phyloP scores from a whole-genome alignment of 2,329 filamentous ascomycete genomes.

The Lachnellula arida region DNA sequence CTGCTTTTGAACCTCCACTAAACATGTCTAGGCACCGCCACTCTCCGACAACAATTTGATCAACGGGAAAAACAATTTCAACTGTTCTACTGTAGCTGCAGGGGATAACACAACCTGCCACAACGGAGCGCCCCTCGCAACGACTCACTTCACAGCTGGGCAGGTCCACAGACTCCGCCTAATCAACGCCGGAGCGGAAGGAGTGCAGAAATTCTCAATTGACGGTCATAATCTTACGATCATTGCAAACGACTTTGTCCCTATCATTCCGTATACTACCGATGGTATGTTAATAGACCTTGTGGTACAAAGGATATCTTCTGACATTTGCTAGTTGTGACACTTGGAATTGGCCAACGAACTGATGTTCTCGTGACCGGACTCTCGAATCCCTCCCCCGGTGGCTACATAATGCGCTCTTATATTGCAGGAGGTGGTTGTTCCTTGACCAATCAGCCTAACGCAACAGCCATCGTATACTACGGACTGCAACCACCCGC shows the following conservation, averaged over 20 bases:
- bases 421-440: slow-evolving; percentile 39
- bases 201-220: slow-evolving; percentile 41
- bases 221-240: slow-evolving; percentile 51
- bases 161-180: slow-evolving; percentile 42
- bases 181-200: slow-evolving; percentile 41
- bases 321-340: slow-evolving; percentile 38
- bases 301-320: background rate
- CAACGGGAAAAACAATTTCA: slow-evolving; percentile 18
- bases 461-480: slow-evolving; percentile 57
- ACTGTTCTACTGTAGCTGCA: background rate
- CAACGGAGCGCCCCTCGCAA: slow-evolving; percentile 15
- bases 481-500: slow-evolving; percentile 37
- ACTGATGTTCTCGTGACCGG: slow-evolving; percentile 39
- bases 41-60: slow-evolving; percentile 18
- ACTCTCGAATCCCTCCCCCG: slow-evolving; percentile 34
- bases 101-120: slow-evolving; percentile 4
- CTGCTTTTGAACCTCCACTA: background rate
- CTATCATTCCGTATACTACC: slow-evolving; percentile 24
- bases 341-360: slow-evolving; percentile 53
- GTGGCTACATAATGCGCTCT: slow-evolving; percentile 51
- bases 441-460: slow-evolving; percentile 41
- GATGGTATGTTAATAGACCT: background rate
- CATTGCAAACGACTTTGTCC: slow-evolving; percentile 59
- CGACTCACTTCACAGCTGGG: slow-evolving; percentile 30
- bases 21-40: background rate